Evolutionary conservation across 164 flowering plant genomes (phyloP).

Genomic region (Echeveria elegans): DNA sequence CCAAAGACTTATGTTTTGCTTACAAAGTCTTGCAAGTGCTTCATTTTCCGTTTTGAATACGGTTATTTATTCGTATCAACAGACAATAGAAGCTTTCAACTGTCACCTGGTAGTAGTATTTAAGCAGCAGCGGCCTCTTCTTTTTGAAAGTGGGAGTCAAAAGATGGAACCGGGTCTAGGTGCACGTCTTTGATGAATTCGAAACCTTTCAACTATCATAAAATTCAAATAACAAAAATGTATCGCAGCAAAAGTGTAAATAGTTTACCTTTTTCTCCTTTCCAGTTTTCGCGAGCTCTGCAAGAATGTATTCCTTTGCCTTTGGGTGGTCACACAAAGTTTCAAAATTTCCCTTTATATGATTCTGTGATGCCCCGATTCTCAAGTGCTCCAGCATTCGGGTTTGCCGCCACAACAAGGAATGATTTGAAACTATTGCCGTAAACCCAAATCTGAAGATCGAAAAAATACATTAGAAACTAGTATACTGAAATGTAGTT

Average conservation of each 20-base stretch:
- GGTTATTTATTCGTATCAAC: no score
- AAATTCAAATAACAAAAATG: not conserved
- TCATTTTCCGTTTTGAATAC: no score
- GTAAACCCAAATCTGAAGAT: constrained; percentile 81
- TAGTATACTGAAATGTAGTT: not conserved
- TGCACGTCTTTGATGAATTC: constrained; percentile 77
- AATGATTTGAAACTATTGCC: constrained; percentile 90
- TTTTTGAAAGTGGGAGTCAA: constrained; percentile 93
- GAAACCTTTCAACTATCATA: constrained; percentile 86
- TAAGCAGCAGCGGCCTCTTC: constrained; percentile 90
- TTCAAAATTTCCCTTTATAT: constrained; percentile 52
- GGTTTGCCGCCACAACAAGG: constrained; percentile 85
- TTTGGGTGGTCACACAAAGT: constrained; percentile 65
- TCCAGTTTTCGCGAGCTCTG: constrained; percentile 65
- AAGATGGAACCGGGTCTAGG: constrained; percentile 86
- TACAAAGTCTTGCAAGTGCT: no score
- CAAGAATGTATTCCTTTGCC: constrained; percentile 68
- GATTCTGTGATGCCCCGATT: constrained; percentile 61
- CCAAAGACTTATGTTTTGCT: no score
- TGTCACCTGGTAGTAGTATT: constrained; percentile 79
- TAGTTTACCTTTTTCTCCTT: not conserved
- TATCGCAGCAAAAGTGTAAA: not conserved
- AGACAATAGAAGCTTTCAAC: no score
- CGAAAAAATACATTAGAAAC: not conserved
- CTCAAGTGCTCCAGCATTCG: constrained; percentile 59